Evolutionary conservation across 345 rosid species (phyloP).

Genomic region (Arabidopsis suecica): DNA sequence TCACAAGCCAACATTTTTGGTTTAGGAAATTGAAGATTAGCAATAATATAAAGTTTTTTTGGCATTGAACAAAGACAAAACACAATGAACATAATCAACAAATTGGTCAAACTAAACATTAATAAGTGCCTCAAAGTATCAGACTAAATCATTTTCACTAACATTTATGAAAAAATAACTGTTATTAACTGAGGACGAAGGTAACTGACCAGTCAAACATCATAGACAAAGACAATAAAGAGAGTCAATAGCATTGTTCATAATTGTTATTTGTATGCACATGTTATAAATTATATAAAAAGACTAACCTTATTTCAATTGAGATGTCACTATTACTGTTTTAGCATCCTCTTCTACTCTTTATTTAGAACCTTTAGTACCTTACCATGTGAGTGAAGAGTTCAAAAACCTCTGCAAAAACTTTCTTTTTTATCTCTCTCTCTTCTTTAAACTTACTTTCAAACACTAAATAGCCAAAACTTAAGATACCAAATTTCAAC

Average conservation of each 20-base stretch:
- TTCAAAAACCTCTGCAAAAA: slow-evolving; percentile 33
- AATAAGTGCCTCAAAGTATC: neutral
- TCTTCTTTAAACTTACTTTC: slow-evolving; percentile 21
- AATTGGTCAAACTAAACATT: slow-evolving; percentile 9
- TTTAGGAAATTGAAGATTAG: neutral
- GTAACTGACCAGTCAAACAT: slow-evolving; percentile 38
- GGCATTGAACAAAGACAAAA: slow-evolving; percentile 18
- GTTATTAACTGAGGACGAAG: slow-evolving; percentile 28
- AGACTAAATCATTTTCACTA: neutral
- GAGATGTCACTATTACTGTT: slow-evolving; percentile 43
- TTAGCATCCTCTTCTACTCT: slow-evolving; percentile 33
- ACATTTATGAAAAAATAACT: neutral
- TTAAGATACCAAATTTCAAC: slow-evolving; percentile 25
- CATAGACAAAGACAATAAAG: slow-evolving; percentile 30
- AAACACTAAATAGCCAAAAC: slow-evolving; percentile 32
- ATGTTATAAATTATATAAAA: slow-evolving; percentile 37
- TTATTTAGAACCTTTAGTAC: slow-evolving; percentile 37
- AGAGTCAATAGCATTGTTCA: slow-evolving; percentile 30
- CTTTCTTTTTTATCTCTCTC: neutral
- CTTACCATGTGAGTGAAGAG: slow-evolving; percentile 41
- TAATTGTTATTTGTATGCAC: slow-evolving; percentile 38
- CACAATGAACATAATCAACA: slow-evolving; percentile 11
- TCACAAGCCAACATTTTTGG: neutral
- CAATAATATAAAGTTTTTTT: neutral
- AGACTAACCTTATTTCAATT: slow-evolving; percentile 32